phyloP scores from a whole-genome alignment of 129 eudicot species.

The Helianthus tuberosus region DNA sequence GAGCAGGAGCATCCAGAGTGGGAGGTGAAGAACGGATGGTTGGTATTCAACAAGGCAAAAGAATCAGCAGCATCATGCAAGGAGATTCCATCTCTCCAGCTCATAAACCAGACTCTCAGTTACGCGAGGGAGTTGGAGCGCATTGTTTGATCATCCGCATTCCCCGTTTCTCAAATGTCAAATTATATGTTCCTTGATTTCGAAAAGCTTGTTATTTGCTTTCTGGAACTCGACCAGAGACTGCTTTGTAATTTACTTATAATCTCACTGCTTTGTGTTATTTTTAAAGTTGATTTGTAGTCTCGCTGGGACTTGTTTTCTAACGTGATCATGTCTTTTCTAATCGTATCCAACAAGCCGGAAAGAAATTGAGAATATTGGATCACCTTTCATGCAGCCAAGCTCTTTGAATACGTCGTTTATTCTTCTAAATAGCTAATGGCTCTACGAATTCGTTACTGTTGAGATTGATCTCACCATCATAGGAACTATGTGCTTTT shows the following conservation, averaged over 20 bases:
- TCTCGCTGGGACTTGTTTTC: neutral
- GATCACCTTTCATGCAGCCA: too few species aligned
- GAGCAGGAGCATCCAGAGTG: slow-evolving; percentile 93
- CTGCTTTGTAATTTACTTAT: slow-evolving; percentile 3
- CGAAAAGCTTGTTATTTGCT: slow-evolving; percentile 22
- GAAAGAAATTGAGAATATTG: too few species aligned
- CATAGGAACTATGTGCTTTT: too few species aligned
- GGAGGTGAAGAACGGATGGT: slow-evolving; percentile 79
- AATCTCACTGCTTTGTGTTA: slow-evolving; percentile 4
- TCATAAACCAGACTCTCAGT: slow-evolving; percentile 89
- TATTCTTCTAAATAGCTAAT: too few species aligned
- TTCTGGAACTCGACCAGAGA: slow-evolving; percentile 4
- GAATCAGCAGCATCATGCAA: slow-evolving; percentile 79
- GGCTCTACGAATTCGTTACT: too few species aligned
- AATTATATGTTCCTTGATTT: slow-evolving; percentile 1
- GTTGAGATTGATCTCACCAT: too few species aligned
- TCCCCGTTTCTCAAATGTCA: neutral
- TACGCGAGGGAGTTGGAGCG: slow-evolving; percentile 96
- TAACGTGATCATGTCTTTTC: too few species aligned
- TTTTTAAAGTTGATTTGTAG: neutral
- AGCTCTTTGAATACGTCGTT: too few species aligned
- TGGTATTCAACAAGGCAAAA: slow-evolving; percentile 77
- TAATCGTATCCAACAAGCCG: too few species aligned
- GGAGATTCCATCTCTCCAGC: slow-evolving; percentile 91
- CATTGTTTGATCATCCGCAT: slow-evolving; percentile 53